Conservation (phyloP, 129 eudicot species). For the Ambrosia trifida region DNA sequence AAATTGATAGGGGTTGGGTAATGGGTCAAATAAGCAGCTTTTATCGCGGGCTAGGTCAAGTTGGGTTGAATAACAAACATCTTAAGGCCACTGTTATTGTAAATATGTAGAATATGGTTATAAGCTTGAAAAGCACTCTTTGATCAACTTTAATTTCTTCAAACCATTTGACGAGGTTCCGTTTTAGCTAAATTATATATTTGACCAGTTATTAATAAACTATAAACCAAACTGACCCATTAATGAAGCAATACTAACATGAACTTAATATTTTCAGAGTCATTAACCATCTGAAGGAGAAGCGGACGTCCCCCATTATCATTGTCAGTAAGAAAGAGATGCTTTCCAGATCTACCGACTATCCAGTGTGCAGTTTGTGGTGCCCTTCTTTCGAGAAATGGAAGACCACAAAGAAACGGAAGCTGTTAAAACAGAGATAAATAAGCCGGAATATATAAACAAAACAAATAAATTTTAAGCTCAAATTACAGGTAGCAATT, state of each 20-base stretch:
- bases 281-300: conserved; percentile 68
- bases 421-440: conserved; percentile 43
- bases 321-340: conserved; percentile 63
- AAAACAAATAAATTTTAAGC: neutral
- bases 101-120: neutral
- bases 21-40: neutral
- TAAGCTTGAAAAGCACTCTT: neutral
- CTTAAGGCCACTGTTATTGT: neutral
- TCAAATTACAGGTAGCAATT: too few relatives aligned
- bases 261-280: conserved; percentile 59
- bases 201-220: too few relatives aligned
- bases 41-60: neutral
- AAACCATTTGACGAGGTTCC: neutral
- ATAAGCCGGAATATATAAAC: neutral
- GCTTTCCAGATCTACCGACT: conserved; percentile 82
- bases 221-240: neutral
- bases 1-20: neutral
- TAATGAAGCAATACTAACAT: conserved; percentile 43
- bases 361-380: conserved; percentile 72
- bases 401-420: conserved; percentile 78
- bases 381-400: conserved; percentile 64
- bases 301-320: conserved; percentile 74
- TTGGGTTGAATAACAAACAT: neutral
- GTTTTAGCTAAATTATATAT: neutral
- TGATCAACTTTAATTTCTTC: neutral